Base-by-base conservation (phyloP, 2,329 filamentous ascomycete genomes). In the Myriosclerotinia curreyana region DNA sequence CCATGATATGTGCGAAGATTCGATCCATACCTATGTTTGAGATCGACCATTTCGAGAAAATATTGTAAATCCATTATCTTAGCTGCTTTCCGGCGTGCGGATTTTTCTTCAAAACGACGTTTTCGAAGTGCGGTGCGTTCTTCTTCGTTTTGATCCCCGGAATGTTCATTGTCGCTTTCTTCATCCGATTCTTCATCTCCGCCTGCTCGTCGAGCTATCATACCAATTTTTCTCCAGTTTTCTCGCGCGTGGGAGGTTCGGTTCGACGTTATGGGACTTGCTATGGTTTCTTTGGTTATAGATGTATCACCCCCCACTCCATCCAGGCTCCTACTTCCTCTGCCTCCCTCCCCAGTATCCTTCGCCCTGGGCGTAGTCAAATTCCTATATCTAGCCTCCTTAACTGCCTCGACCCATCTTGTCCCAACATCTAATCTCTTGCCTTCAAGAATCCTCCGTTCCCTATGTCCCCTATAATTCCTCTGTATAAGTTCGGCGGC, bases 41-140 rank as follows among this genome's bases (percentile, higher is more conserved):
- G 78, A 74, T 95, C 90, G 9, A 94, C 87, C 89, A 96, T 93
- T 72, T 96, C 86, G 15, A 75, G 79, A 68, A 95, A 96, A 74
- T 96, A 96, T 72, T 91, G 88, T 44, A 96, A 75, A 22, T 91
- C 91, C 90, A 96, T 94, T 75, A 86, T 88, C 74, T 88, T 90
- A 1, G 91, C 87, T 6, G 84, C 85, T 69, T 86, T 84, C 66
- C 86, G 85, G 44, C 87, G 81, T 70, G 83, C 80, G 0, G 78
- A 77, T 72, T 83, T 85, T 64, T 81, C 77, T 69, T 84, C 78
- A 11, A 79, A 74, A 63, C 79, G 78, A 54, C 76, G 74, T 62
- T 76, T 77, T 55, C 74, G 77, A 14, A 72, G 72, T 15, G 74
- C 75, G 9, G 77, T 76, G 62, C 74, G 76, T 65, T 80, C 73